Evolutionary conservation across 108 stramenopile species (phyloP).

Genomic region (Fragilariopsis cylindrus): DNA sequence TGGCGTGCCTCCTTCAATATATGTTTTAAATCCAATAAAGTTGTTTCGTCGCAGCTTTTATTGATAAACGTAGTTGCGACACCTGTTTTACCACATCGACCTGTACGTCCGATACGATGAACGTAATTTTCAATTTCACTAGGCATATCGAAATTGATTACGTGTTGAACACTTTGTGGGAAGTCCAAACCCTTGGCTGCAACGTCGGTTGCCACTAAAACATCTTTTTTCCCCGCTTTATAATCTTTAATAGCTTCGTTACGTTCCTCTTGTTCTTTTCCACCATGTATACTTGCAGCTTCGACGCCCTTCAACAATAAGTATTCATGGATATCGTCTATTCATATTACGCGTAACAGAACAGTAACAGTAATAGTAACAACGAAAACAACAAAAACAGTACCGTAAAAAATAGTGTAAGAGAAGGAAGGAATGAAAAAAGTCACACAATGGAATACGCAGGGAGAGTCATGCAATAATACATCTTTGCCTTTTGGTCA

Average conservation of each 20-base stretch:
- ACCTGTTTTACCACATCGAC: slow-evolving; percentile 98
- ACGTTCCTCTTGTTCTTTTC: slow-evolving; percentile 98
- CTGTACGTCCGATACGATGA: slow-evolving; percentile 97
- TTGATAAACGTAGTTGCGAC: slow-evolving; percentile 99
- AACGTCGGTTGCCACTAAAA: slow-evolving; percentile 97
- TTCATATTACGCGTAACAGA: no score
- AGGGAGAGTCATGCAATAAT: no score
- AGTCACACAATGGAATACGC: neutral
- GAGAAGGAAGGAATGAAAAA: neutral
- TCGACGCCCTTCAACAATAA: slow-evolving; percentile 97
- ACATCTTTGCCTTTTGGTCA: no score
- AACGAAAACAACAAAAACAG: neutral
- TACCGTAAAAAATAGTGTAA: neutral
- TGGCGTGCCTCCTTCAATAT: slow-evolving; percentile 97
- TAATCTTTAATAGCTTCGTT: slow-evolving; percentile 93
- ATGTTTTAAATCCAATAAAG: slow-evolving; percentile 96
- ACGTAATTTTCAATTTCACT: slow-evolving; percentile 97
- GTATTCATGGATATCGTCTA: slow-evolving; percentile 98
- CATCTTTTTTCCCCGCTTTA: slow-evolving; percentile 94
- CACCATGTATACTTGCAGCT: slow-evolving; percentile 98
- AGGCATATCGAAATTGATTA: slow-evolving; percentile 99
- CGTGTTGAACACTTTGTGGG: slow-evolving; percentile 94
- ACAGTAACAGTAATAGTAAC: neutral
- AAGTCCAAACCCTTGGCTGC: slow-evolving; percentile 99
- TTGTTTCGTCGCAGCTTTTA: slow-evolving; percentile 90